Conservation (phyloP, 2,329 filamentous ascomycete species). For the Berkeleyomyces basicola region DNA sequence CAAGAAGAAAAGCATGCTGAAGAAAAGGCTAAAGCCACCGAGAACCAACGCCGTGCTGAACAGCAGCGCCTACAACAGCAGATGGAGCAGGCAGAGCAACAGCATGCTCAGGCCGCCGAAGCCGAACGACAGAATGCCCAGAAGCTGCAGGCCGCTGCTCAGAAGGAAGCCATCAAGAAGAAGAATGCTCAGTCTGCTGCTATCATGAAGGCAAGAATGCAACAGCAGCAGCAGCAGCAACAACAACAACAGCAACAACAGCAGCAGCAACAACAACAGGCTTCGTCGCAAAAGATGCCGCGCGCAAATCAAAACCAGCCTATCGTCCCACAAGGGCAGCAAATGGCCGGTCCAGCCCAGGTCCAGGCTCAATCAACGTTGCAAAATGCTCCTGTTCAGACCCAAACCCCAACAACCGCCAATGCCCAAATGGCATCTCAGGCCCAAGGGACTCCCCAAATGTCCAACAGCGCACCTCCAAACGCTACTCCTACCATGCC, state of each 20-base stretch:
- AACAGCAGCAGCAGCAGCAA: conserved; percentile 18
- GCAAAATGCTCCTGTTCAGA: conserved; percentile 14
- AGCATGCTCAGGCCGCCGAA: conserved; percentile 24
- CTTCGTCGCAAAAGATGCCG: conserved; percentile 16
- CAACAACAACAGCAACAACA: conserved; percentile 15
- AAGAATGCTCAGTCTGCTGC: background rate
- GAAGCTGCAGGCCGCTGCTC: conserved; percentile 14
- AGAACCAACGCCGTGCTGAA: conserved; percentile 38
- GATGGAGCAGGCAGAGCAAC: conserved; percentile 30
- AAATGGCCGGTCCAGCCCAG: conserved; percentile 17
- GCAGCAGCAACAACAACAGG: conserved; percentile 23
- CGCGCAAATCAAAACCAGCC: conserved; percentile 23
- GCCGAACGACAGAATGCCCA: conserved; percentile 14
- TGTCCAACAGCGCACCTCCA: conserved; percentile 9
- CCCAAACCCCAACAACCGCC: conserved; percentile 15
- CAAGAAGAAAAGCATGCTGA: conserved; percentile 62
- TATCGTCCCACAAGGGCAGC: conserved; percentile 19
- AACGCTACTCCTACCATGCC: conserved; percentile 11
- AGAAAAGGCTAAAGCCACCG: conserved; percentile 52
- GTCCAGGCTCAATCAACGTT: conserved; percentile 17
- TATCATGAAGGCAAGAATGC: conserved; percentile 19
- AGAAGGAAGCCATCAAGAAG: conserved; percentile 9
- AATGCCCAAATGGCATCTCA: background rate
- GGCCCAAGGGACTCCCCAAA: conserved; percentile 10
- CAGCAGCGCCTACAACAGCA: conserved; percentile 27